Conservation (phyloP, 306 rosid species). For the Mimosa bimucronata region DNA sequence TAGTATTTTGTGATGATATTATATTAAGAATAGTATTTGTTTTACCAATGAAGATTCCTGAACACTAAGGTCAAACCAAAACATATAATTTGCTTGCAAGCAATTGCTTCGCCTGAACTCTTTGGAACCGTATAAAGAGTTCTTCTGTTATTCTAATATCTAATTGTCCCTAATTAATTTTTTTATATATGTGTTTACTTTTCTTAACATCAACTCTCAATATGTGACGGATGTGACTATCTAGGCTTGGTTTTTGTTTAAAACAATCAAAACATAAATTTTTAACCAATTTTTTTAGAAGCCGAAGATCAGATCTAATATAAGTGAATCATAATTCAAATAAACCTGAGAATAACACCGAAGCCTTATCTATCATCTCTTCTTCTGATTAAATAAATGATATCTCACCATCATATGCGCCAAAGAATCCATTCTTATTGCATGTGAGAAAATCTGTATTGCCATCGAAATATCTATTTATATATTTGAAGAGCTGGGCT, state of each 20-base stretch:
- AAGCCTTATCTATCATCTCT: background rate
- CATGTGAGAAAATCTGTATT: conserved; percentile 53
- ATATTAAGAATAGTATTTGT: background rate
- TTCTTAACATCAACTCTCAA: background rate
- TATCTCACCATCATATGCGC: background rate
- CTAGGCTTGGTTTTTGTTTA: background rate
- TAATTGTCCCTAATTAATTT: background rate
- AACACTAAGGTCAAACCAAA: conserved; percentile 25
- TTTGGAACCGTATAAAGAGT: background rate
- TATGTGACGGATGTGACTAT: background rate
- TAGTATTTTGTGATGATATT: conserved; percentile 1
- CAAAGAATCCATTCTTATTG: conserved; percentile 30
- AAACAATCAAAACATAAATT: background rate
- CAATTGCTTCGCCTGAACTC: conserved; percentile 16
- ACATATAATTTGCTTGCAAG: conserved; percentile 12
- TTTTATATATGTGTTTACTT: background rate
- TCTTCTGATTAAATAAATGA: background rate
- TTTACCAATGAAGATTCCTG: conserved; percentile 2
- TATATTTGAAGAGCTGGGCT: conserved; percentile 35
- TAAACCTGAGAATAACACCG: background rate
- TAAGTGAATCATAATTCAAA: background rate
- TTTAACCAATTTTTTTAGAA: background rate
- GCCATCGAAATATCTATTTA: conserved; percentile 28
- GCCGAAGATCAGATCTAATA: background rate
- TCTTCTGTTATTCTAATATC: background rate